phyloP scores from a whole-genome alignment of 202 grass and related monocot species.

The Alloteropsis angusta region DNA sequence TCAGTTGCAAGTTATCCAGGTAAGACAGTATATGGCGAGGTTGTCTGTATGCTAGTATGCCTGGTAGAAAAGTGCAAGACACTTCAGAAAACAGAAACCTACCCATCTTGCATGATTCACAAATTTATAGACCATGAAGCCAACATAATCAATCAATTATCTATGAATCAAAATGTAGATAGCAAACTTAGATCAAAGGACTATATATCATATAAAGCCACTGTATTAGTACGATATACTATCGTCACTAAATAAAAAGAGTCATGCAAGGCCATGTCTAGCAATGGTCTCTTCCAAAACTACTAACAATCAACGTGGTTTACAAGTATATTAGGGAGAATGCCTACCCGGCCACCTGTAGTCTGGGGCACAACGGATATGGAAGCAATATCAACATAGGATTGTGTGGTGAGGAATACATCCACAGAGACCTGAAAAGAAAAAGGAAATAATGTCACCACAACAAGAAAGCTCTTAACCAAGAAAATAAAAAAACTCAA shows the following conservation, averaged over 20 bases:
- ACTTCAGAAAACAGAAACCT: not conserved
- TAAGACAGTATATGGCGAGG: not conserved
- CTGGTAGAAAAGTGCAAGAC: not conserved
- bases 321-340: not conserved
- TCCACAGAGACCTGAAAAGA: conserved; percentile 73
- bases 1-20: not conserved
- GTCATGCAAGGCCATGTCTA: not conserved
- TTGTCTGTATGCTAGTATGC: not conserved
- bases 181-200: not conserved
- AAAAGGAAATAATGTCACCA: not conserved
- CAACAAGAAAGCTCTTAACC: not conserved
- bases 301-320: not conserved
- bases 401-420: conserved; percentile 72
- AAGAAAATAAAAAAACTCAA: not conserved
- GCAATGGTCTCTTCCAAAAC: not conserved
- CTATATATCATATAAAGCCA: not conserved
- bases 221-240: not conserved
- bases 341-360: conserved; percentile 71
- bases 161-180: not conserved
- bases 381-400: conserved; percentile 77
- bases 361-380: conserved; percentile 67
- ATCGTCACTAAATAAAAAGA: not conserved
- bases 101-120: not conserved
- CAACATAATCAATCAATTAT: not conserved
- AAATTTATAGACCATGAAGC: not conserved